These are phyloP conservation scores for Thraustochytrium sp. DNA, from an alignment of 352 stramenopile species.

Conservation along the genomic window DNA sequence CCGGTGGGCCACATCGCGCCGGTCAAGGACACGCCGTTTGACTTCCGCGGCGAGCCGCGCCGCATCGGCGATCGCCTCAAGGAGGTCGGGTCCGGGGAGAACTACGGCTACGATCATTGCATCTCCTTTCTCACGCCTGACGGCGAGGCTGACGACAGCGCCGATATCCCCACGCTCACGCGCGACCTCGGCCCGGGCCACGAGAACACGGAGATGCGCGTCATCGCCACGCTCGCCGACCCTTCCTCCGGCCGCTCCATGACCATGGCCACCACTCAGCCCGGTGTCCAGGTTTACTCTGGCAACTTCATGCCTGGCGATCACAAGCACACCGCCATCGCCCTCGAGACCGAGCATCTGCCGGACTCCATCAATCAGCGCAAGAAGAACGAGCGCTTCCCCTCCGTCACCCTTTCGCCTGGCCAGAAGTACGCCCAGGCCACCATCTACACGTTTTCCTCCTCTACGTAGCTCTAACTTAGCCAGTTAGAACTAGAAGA, in stretches of 20 bases:
- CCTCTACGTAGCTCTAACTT: no score
- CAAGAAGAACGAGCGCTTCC: conserved; percentile 38
- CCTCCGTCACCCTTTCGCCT: neutral
- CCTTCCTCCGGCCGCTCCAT: neutral
- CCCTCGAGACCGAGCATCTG: conserved; percentile 49
- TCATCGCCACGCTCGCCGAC: neutral
- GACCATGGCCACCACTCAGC: conserved; percentile 41
- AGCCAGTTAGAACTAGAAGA: no score
- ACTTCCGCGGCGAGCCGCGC: neutral
- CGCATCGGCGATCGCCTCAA: neutral
- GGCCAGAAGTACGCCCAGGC: conserved; percentile 16
- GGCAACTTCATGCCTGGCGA: conserved; percentile 46
- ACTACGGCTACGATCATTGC: conserved; percentile 46
- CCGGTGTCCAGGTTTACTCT: conserved; percentile 50
- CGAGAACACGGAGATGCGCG: neutral
- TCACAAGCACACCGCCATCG: conserved; percentile 20
- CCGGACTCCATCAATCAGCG: conserved; percentile 46
- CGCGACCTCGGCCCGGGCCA: neutral
- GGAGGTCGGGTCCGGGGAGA: neutral
- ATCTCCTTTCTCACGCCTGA: neutral
- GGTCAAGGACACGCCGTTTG: conserved; percentile 40
- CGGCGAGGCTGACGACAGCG: neutral
- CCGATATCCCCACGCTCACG: neutral
- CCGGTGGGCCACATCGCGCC: conserved; percentile 27
- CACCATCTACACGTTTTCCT: conserved; percentile 35